phyloP scores from a whole-genome alignment of 495 filamentous ascomycete species.

The Daldinia caldariorum region DNA sequence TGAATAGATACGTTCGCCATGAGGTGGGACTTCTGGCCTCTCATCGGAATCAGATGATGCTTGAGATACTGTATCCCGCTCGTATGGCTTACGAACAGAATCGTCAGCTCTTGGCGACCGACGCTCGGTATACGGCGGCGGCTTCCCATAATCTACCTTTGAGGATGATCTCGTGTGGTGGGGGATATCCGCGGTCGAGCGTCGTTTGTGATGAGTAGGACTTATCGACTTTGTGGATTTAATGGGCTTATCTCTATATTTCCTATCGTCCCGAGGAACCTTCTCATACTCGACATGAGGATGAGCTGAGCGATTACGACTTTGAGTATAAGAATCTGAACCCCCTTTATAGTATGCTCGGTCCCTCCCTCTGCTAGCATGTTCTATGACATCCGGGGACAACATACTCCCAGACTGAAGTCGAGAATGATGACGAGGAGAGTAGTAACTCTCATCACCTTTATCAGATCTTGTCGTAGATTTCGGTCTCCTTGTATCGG shows the following conservation, averaged over 20 bases:
- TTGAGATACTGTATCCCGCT: constrained; percentile 38
- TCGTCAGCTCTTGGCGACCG: constrained; percentile 32
- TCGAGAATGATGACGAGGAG: constrained; percentile 39
- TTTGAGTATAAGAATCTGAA: constrained; percentile 29
- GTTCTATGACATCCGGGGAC: constrained; percentile 50
- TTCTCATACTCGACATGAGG: constrained; percentile 37
- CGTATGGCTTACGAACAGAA: constrained; percentile 28
- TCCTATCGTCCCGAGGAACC: constrained; percentile 35
- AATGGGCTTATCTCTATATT: constrained; percentile 36
- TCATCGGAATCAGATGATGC: constrained; percentile 29
- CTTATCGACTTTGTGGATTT: constrained; percentile 31
- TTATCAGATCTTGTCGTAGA: constrained; percentile 46
- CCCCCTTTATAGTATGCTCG: constrained; percentile 52
- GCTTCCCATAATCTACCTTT: constrained; percentile 30
- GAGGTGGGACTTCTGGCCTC: constrained; percentile 25
- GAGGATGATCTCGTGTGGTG: constrained; percentile 30
- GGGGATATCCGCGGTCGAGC: constrained; percentile 39
- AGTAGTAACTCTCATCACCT: constrained; percentile 47
- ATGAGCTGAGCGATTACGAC: constrained; percentile 42
- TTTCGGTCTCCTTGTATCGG: constrained; percentile 38
- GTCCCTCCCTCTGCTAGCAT: constrained; percentile 51
- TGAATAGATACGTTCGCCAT: constrained; percentile 40
- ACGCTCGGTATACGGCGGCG: constrained; percentile 22
- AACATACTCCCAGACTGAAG: constrained; percentile 27
- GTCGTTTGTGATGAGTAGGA: constrained; percentile 43